Evolutionary conservation across 257 asterid genomes (phyloP).

Genomic region (Gentiana straminea): DNA sequence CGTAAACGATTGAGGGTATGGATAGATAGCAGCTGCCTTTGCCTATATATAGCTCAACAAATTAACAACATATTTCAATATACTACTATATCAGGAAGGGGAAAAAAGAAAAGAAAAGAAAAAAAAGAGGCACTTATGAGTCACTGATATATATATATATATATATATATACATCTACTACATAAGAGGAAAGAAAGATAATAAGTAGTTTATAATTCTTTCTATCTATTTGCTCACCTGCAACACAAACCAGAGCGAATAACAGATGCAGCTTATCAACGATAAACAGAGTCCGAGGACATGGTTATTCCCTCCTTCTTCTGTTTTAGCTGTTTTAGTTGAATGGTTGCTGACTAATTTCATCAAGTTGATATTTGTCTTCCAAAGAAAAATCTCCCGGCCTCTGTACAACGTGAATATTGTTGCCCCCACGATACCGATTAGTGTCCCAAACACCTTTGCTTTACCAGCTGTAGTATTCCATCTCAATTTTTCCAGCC

Average conservation of each 20-base stretch:
- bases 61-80: no score
- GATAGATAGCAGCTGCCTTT: slow-evolving; percentile 3
- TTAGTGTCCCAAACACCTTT: slow-evolving; percentile 48
- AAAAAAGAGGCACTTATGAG: background rate
- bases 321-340: background rate
- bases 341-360: slow-evolving; percentile 18
- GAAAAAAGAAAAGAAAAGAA: background rate
- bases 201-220: no score
- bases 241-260: slow-evolving; percentile 49
- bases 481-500: slow-evolving; percentile 62
- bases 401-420: slow-evolving; percentile 68
- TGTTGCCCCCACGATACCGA: slow-evolving; percentile 75
- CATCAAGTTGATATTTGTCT: slow-evolving; percentile 39
- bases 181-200: background rate
- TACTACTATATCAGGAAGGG: no score
- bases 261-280: slow-evolving; percentile 33
- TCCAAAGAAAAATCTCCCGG: slow-evolving; percentile 29
- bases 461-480: slow-evolving; percentile 51
- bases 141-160: background rate
- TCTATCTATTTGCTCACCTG: slow-evolving; percentile 31
- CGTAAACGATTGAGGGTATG: slow-evolving; percentile 21
- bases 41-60: background rate
- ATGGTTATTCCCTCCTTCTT: slow-evolving; percentile 11
- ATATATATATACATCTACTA: background rate
- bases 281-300: slow-evolving; percentile 37